Evolutionary conservation across 2,329 filamentous ascomycete species (phyloP).

Genomic region (Leptographium lundbergii): DNA sequence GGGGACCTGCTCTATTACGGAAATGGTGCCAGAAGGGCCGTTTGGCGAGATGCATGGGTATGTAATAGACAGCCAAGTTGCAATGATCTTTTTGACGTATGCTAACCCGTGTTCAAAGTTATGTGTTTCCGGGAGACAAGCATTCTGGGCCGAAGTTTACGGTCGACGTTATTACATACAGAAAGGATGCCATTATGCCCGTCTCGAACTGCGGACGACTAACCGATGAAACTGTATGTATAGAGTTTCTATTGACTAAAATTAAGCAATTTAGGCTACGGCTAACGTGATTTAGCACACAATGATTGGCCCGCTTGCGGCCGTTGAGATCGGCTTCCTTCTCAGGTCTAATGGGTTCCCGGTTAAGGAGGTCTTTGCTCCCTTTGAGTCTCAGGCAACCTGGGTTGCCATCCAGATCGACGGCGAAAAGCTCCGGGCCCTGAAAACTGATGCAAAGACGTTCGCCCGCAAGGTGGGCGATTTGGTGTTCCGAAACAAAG

Average conservation of each 20-base stretch:
- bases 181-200: slow-evolving; percentile 33
- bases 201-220: slow-evolving; percentile 31
- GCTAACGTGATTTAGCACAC: slow-evolving; percentile 14
- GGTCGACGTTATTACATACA: slow-evolving; percentile 33
- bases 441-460: slow-evolving; percentile 32
- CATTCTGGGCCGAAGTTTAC: slow-evolving; percentile 26
- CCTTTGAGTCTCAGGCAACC: slow-evolving; percentile 32
- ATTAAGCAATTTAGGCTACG: neutral
- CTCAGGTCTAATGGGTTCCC: slow-evolving; percentile 25
- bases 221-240: slow-evolving; percentile 27
- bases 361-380: slow-evolving; percentile 28
- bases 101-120: neutral
- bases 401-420: slow-evolving; percentile 44
- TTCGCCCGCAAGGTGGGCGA: slow-evolving; percentile 29
- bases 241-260: neutral
- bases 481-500: slow-evolving; percentile 29
- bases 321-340: slow-evolving; percentile 28
- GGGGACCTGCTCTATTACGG: slow-evolving; percentile 30
- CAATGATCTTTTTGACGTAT: neutral
- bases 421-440: slow-evolving; percentile 38
- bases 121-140: slow-evolving; percentile 23
- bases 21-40: slow-evolving; percentile 31
- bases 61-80: neutral
- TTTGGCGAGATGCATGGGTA: slow-evolving; percentile 35
- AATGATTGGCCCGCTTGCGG: slow-evolving; percentile 20